Percentiles rank a stretch among this genome's conserved stretches.
phyloP scores from a whole-genome alignment of 2,329 filamentous ascomycete genomes.

The Colletotrichum tofieldiae region DNA sequence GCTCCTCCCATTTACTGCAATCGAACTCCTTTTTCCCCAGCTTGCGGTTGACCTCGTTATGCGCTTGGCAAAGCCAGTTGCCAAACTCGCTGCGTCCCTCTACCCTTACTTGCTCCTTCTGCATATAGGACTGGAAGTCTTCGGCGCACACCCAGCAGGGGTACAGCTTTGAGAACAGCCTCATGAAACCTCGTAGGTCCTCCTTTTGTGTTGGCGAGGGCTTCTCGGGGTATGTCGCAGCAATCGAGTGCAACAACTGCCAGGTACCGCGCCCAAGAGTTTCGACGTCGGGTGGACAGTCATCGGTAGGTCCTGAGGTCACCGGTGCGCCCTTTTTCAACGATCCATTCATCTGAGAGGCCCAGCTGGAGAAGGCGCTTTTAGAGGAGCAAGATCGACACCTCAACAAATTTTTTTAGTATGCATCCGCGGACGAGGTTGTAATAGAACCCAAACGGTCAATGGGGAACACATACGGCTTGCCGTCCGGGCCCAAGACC shows the following conservation, averaged over 20 bases:
- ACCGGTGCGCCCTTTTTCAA: slow-evolving; percentile 52
- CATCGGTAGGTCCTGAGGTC: slow-evolving; percentile 58
- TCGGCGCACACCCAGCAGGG: slow-evolving; percentile 97
- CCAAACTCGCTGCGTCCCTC: slow-evolving; percentile 80
- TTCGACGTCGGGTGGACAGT: slow-evolving; percentile 94
- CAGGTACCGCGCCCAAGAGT: slow-evolving; percentile 88
- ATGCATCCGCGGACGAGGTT: neutral
- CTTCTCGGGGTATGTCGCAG: slow-evolving; percentile 84
- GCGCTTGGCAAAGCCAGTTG: slow-evolving; percentile 86
- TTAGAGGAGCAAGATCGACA: slow-evolving; percentile 78
- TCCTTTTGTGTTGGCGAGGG: slow-evolving; percentile 80
- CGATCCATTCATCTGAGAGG: slow-evolving; percentile 66
- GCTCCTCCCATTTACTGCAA: slow-evolving; percentile 91
- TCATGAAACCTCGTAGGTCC: slow-evolving; percentile 84
- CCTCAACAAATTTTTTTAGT: slow-evolving; percentile 57
- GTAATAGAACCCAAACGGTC: neutral
- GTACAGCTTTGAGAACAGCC: slow-evolving; percentile 87
- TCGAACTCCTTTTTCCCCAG: slow-evolving; percentile 93
- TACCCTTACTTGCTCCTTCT: slow-evolving; percentile 75
- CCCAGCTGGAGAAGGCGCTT: slow-evolving; percentile 72
- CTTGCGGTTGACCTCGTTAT: slow-evolving; percentile 91
- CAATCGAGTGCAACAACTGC: slow-evolving; percentile 94
- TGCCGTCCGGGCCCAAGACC: slow-evolving; percentile 84
- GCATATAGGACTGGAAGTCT: slow-evolving; percentile 89
- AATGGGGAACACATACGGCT: slow-evolving; percentile 74